Conservation (phyloP, 441 rosid genomes). For the Populus hybrid region DNA sequence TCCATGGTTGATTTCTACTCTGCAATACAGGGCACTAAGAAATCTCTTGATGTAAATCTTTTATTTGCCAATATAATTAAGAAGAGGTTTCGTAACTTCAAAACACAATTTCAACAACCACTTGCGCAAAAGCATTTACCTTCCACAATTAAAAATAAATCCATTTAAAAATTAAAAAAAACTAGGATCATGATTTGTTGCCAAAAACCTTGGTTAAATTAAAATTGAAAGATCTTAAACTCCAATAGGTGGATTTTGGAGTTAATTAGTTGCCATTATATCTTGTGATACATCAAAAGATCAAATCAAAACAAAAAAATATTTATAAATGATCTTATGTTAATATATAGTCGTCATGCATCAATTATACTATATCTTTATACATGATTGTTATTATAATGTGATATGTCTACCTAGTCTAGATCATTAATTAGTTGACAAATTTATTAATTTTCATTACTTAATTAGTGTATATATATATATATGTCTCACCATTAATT, state of each 20-base stretch:
- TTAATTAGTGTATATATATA: too few species aligned
- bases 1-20: not conserved
- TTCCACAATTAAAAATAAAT: not conserved
- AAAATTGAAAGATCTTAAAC: too few species aligned
- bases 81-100: not conserved
- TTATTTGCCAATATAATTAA: not conserved
- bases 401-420: too few species aligned
- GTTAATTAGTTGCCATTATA: not conserved
- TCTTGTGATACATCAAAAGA: too few species aligned
- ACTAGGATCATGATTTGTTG: not conserved
- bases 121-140: not conserved
- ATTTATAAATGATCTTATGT: too few species aligned
- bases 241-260: too few species aligned
- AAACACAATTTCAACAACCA: not conserved
- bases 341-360: not conserved
- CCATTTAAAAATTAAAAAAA: not conserved
- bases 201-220: not conserved
- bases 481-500: too few species aligned
- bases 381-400: too few species aligned
- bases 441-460: too few species aligned
- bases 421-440: too few species aligned
- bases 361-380: not conserved
- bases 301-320: too few species aligned
- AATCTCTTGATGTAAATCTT: not conserved
- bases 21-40: not conserved